A percentile compares a stretch with the other conserved stretches of the same genome.
These are phyloP conservation scores for Allium sativum DNA, from an alignment of 106 monocot genomes.

Conservation along the genomic window DNA sequence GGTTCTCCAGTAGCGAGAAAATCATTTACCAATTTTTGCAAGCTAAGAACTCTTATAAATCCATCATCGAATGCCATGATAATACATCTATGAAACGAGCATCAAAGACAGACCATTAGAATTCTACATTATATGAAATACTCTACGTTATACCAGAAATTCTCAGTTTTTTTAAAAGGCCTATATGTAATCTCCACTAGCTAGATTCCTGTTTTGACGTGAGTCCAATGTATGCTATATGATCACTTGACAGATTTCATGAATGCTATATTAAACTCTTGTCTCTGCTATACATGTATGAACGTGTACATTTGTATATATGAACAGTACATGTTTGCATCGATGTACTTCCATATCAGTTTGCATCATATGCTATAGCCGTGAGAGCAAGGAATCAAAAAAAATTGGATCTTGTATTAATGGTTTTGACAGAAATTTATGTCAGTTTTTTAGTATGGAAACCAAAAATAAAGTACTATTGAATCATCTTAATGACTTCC, in stretches of 20 bases:
- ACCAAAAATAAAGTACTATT: too few species aligned
- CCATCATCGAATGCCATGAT: constrained; percentile 54
- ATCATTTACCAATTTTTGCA: constrained; percentile 39
- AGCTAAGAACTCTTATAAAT: constrained; percentile 34
- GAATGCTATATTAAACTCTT: too few species aligned
- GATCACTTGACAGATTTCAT: too few species aligned
- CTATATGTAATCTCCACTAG: background rate
- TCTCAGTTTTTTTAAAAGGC: too few species aligned
- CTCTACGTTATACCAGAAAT: background rate
- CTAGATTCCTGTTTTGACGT: background rate
- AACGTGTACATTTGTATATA: background rate
- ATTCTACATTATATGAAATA: background rate
- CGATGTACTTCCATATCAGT: too few species aligned
- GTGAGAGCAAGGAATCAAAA: too few species aligned
- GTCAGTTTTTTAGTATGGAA: too few species aligned
- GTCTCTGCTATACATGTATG: background rate
- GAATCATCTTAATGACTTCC: too few species aligned
- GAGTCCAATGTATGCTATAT: too few species aligned
- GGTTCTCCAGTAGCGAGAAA: constrained; percentile 37
- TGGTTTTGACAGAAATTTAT: too few species aligned
- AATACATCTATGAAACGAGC: constrained; percentile 28
- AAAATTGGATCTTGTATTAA: too few species aligned
- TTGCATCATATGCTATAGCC: too few species aligned
- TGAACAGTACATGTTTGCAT: background rate
- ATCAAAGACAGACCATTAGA: background rate